phyloP scores from a whole-genome alignment of 2,329 filamentous ascomycete species.

The Arthrocladium fulminans region DNA sequence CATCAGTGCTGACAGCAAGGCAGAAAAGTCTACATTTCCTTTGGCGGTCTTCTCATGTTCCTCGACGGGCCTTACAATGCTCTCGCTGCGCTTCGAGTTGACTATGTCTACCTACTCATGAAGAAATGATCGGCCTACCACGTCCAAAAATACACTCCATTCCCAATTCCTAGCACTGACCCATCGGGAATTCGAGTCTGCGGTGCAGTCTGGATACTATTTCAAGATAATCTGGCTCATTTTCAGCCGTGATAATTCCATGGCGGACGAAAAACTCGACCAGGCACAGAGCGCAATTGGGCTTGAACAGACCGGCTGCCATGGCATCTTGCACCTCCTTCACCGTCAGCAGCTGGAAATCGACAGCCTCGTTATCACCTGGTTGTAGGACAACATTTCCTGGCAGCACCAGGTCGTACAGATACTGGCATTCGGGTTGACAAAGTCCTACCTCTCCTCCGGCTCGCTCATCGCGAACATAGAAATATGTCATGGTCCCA shows the following conservation, averaged over 20 bases:
- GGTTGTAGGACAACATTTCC: slow-evolving; percentile 61
- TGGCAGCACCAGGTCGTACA: slow-evolving; percentile 78
- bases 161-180: slow-evolving; percentile 25
- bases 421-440: slow-evolving; percentile 84
- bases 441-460: slow-evolving; percentile 74
- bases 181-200: slow-evolving; percentile 68
- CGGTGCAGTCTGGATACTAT: slow-evolving; percentile 70
- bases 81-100: slow-evolving; percentile 80
- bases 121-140: slow-evolving; percentile 59
- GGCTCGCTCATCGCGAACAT: slow-evolving; percentile 64
- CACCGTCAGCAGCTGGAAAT: slow-evolving; percentile 68
- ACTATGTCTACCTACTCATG: slow-evolving; percentile 84
- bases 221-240: slow-evolving; percentile 69
- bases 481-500: slow-evolving; percentile 75
- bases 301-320: slow-evolving; percentile 71
- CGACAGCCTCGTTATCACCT: slow-evolving; percentile 80
- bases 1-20: slow-evolving; percentile 24
- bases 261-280: slow-evolving; percentile 86
- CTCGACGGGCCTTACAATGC: slow-evolving; percentile 94
- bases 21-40: slow-evolving; percentile 90
- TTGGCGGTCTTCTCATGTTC: slow-evolving; percentile 82
- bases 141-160: not conserved
- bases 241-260: slow-evolving; percentile 67
- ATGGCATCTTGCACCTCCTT: slow-evolving; percentile 66
- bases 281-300: slow-evolving; percentile 77